phyloP scores from a whole-genome alignment of 2,329 filamentous ascomycete genomes.

The Fusarium nematophilum region DNA sequence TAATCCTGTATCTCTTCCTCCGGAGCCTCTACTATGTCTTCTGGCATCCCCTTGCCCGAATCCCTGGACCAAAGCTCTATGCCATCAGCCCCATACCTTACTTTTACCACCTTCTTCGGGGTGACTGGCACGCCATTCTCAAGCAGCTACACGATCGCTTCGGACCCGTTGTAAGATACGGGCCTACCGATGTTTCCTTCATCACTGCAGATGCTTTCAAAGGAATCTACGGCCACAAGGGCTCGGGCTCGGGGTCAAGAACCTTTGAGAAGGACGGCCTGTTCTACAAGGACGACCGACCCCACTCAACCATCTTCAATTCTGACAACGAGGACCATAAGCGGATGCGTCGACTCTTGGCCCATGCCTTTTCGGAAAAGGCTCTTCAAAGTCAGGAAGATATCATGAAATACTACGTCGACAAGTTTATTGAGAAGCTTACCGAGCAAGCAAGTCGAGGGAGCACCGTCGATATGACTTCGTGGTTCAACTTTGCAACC shows the following conservation, averaged over 20 bases:
- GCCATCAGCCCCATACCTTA: constrained; percentile 19
- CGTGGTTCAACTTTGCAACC: constrained; percentile 6
- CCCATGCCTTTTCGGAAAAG: background rate
- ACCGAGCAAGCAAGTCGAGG: background rate
- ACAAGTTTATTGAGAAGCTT: background rate
- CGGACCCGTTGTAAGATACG: constrained; percentile 25
- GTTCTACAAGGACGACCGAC: no score
- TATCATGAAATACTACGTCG: background rate
- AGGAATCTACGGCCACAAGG: constrained; percentile 16
- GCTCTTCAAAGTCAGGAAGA: background rate
- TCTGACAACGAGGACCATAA: background rate
- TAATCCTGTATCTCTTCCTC: background rate
- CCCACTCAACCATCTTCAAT: background rate
- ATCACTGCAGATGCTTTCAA: constrained; percentile 15
- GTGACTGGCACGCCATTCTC: constrained; percentile 21
- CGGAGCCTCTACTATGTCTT: constrained; percentile 10
- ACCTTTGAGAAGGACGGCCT: no score
- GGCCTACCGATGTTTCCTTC: constrained; percentile 23
- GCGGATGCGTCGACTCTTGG: background rate
- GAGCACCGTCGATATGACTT: background rate
- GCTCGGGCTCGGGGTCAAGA: no score
- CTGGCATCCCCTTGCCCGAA: constrained; percentile 13
- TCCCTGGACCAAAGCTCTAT: constrained; percentile 22
- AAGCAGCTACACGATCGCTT: constrained; percentile 11
- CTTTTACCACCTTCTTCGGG: background rate